Base-by-base conservation (phyloP, 2,329 filamentous ascomycete genomes). In the Claviceps quebecensis region DNA sequence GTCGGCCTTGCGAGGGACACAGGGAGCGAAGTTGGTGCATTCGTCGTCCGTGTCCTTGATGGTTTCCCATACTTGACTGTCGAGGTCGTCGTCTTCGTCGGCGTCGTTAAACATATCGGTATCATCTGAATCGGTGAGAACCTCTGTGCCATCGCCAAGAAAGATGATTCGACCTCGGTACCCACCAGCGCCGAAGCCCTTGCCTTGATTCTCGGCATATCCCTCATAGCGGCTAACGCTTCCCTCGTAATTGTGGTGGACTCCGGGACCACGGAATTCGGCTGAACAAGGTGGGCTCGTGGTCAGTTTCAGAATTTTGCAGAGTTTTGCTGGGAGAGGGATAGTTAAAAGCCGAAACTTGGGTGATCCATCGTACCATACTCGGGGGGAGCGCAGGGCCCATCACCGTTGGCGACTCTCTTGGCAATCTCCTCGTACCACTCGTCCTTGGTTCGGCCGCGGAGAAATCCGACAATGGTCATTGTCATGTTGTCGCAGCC, bases 401-500 rank as follows among this genome's bases (percentile, higher is more conserved):
- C 93, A 71, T 98, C 93, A 70, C 91, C 93, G 67, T 91, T 90
- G 61, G 90, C 87, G 69, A 98, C 93, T 66, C 93, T 82, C 73
- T 86, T 88, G 63, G 85, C 88, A 68, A 98, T 86, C 73, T 90
- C 84, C 64, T 96, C 87, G 69, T 98, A 98, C 93, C 93, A 98
- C 72, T 96, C 86, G 65, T 96, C 90, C 78, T 95, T 94, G 61
- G 83, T 86, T 76, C 87, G 89, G 67, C 91, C 93, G 63, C 87
- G 81, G 59, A 98, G 78, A 65, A 98, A 81, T 59, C 85, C 93
- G 63, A 98, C 74, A 58, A 98, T 78, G 60, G 84, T 75, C 86
- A 98, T 97, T 59, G 93, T 98, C 93, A 98, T 98, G 76, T 98
- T 98, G 74, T 98, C 93, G 69, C 93, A 98, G 55, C 93, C 93